Percentiles rank a stretch among this genome's conserved stretches.
These are phyloP conservation scores for Bipolaris victoriae DNA, from an alignment of 2,329 filamentous ascomycete species.

Conservation along the genomic window DNA sequence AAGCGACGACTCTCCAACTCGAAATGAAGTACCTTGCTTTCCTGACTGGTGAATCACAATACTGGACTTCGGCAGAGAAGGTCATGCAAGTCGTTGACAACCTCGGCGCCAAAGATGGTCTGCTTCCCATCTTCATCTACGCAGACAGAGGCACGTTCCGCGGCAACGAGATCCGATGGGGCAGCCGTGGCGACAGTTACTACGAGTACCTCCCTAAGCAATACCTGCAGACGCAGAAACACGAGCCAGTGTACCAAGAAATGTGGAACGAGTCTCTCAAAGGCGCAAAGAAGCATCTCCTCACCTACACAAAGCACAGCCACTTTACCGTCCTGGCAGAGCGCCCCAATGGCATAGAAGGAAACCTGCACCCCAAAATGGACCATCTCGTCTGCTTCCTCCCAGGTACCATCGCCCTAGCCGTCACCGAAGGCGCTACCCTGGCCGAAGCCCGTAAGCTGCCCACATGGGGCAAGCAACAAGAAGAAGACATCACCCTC, in stretches of 20 bases:
- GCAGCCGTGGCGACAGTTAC: constrained; percentile 94
- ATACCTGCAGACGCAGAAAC: constrained; percentile 87
- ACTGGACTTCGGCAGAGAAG: constrained; percentile 90
- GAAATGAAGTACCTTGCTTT: constrained; percentile 98
- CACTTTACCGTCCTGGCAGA: constrained; percentile 91
- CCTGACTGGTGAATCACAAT: constrained; percentile 87
- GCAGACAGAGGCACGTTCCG: constrained; percentile 79
- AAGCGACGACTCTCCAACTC: constrained; percentile 89
- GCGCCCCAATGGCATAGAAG: constrained; percentile 73
- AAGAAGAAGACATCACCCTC: constrained; percentile 86
- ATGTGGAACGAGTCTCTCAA: constrained; percentile 89
- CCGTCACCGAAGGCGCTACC: constrained; percentile 77
- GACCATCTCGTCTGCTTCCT: constrained; percentile 98
- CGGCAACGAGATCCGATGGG: constrained; percentile 85
- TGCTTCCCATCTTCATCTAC: constrained; percentile 91
- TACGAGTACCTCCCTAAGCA: constrained; percentile 99
- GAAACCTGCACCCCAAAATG: constrained; percentile 83
- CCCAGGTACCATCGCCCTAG: constrained; percentile 92
- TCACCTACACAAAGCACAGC: constrained; percentile 83
- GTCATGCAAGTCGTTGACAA: constrained; percentile 91
- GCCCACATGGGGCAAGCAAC: constrained; percentile 72
- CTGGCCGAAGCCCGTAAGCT: constrained; percentile 76
- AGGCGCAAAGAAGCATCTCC: constrained; percentile 87
- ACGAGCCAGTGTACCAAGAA: constrained; percentile 84
- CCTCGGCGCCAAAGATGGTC: constrained; percentile 77